A percentile compares a stretch with the other conserved stretches of the same genome.
These are phyloP conservation scores for Erythrobasidium hasegawianum DNA, from an alignment of 1,284 basidiomycete genomes.

Conservation along the genomic window DNA sequence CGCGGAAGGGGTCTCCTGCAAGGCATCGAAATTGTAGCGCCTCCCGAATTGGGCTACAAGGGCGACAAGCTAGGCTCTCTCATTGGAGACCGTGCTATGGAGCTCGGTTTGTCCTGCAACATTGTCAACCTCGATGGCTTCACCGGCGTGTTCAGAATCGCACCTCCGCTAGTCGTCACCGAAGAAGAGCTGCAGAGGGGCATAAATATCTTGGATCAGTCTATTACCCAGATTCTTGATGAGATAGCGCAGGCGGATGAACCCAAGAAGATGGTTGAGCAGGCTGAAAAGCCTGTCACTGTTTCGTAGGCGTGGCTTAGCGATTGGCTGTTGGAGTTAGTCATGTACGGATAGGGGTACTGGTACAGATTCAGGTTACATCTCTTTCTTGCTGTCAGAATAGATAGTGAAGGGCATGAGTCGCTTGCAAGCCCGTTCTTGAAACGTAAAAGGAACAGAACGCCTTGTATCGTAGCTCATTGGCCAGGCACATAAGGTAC, in stretches of 20 bases:
- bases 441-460: no score
- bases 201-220: conserved; percentile 58
- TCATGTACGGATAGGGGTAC: no score
- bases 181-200: conserved; percentile 62
- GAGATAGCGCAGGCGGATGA: not conserved
- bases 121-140: conserved; percentile 11
- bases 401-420: no score
- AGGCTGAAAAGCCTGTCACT: no score
- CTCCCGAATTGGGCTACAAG: conserved; percentile 5
- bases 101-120: conserved; percentile 14
- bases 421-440: no score
- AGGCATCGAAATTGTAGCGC: conserved; percentile 56
- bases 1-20: conserved; percentile 68
- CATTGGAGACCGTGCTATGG: conserved; percentile 38
- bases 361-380: no score
- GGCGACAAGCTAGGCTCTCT: conserved; percentile 34
- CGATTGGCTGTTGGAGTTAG: no score
- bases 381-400: no score
- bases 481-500: no score
- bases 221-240: conserved; percentile 50
- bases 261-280: no score
- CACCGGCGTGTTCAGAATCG: conserved; percentile 20
- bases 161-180: conserved; percentile 62
- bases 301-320: no score
- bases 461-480: no score